Base-by-base conservation (phyloP, 495 filamentous ascomycete species). In the Lophiostoma macrostomum region DNA sequence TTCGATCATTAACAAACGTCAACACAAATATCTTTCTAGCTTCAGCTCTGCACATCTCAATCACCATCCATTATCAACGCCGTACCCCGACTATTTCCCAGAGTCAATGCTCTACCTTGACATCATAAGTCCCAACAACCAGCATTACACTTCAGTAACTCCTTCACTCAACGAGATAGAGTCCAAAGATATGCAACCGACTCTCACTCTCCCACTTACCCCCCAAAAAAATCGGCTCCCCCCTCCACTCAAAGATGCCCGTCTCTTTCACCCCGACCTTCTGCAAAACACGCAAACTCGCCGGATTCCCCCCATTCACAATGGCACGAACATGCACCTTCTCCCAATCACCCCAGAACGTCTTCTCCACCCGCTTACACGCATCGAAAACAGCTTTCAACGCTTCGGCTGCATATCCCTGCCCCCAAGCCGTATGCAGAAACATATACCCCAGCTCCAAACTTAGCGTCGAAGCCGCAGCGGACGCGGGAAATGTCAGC, bases 331-430 rank as follows among this genome's bases (percentile, higher is more conserved):
- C 43, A 30, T 58, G 58, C 7, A 63, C 19, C 27, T 58, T 53
- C 36, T 32, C 28, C 18, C 12, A 63, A 4, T 53, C 53, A 8
- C 18, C 19, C 59, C 53, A 63, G 22, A 58, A 53, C 14, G n/a
- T 6, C 27, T 23, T 28, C n/a, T n/a, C n/a, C 36, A 22, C 49
- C 18, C 36, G 52, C 35, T 53, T 53, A 24, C 59, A 58, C 1
- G 53, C 40, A 14, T 50, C 42, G 16, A 63, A 46, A n/a, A 50
- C 32, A 4, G 53, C 48, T 5, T 0, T 22, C 7, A 63, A 7
- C 18, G 59, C 3, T 22, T 63, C 59, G 5, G 53, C 50, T 12
- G 59, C 59, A 24, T 49, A 63, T 4, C 59, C 59, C 46, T 58
- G 53, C 1, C 54, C 54, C 59, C 59, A 63, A 16, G 20, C 54